Conservation (phyloP, 2,329 filamentous ascomycete species). For the Ascochyta clinopodiicola region DNA sequence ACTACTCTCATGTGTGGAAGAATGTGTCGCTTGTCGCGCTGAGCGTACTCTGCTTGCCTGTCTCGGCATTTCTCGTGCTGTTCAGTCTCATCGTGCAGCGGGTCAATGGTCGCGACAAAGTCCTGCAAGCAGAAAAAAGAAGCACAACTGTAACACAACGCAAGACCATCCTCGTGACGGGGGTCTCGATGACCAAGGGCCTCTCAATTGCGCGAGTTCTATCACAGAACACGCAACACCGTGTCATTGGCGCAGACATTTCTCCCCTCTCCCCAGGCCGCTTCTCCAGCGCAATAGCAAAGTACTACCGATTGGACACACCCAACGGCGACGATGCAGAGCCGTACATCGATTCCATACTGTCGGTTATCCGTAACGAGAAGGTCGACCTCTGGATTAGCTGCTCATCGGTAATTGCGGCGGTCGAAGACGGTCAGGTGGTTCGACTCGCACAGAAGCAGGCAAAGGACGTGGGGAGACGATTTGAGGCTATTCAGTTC, state of each 20-base stretch:
- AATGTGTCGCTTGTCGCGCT: constrained; percentile 56
- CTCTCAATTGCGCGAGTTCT: constrained; percentile 71
- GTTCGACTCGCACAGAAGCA: constrained; percentile 60
- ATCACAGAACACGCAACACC: constrained; percentile 66
- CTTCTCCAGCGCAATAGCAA: constrained; percentile 63
- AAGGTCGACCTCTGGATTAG: constrained; percentile 74
- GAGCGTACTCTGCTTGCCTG: constrained; percentile 56
- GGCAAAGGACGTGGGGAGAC: constrained; percentile 52
- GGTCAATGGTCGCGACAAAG: constrained; percentile 23
- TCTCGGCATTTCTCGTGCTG: constrained; percentile 48
- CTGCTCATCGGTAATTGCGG: constrained; percentile 72
- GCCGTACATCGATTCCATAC: constrained; percentile 63
- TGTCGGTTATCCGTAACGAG: constrained; percentile 66
- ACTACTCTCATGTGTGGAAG: constrained; percentile 54
- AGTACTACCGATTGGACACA: constrained; percentile 60
- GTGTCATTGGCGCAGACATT: constrained; percentile 75
- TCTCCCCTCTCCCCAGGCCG: constrained; percentile 49
- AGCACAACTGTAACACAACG: constrained; percentile 25
- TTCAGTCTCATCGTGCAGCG: constrained; percentile 33
- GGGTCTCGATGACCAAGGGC: constrained; percentile 75
- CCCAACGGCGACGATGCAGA: constrained; percentile 46
- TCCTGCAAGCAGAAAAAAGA: constrained; percentile 22
- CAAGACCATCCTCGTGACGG: constrained; percentile 72
- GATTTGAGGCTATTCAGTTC: constrained; percentile 70
- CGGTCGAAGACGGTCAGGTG: constrained; percentile 70